A percentile compares a stretch with the other conserved stretches of the same genome.
Evolutionary conservation across 257 asterid genomes (phyloP).

Genomic region (Plantago elongata): DNA sequence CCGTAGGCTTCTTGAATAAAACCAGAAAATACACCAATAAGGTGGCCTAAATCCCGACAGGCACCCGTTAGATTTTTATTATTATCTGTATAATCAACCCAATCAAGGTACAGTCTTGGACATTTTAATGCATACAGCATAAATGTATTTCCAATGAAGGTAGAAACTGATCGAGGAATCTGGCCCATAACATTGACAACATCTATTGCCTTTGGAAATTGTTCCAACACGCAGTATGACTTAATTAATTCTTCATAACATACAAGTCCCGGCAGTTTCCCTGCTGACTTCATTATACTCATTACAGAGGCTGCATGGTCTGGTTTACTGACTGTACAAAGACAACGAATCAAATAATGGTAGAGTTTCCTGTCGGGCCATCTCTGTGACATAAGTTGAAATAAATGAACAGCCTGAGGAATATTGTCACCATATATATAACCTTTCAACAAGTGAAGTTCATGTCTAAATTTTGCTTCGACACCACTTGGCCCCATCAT

Average conservation of each 20-base stretch:
- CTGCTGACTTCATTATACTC: constrained; percentile 39
- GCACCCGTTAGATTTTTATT: constrained; percentile 30
- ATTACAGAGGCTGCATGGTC: constrained; percentile 42
- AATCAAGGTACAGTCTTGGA: constrained; percentile 31
- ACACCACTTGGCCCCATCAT: constrained; percentile 46
- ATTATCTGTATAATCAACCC: constrained; percentile 35
- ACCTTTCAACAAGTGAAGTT: constrained; percentile 49
- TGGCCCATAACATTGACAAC: constrained; percentile 53
- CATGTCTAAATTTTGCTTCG: constrained; percentile 31
- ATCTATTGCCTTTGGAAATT: constrained; percentile 42
- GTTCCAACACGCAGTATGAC: constrained; percentile 36
- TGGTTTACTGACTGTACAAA: constrained; percentile 43
- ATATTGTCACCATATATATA: constrained; percentile 37
- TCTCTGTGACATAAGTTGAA: constrained; percentile 33
- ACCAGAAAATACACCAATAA: constrained; percentile 60
- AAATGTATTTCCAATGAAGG: constrained; percentile 75
- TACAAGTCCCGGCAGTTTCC: constrained; percentile 46
- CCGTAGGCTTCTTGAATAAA: constrained; percentile 32
- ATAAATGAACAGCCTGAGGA: constrained; percentile 41
- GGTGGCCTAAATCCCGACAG: constrained; percentile 50
- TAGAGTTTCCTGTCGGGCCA: constrained; percentile 37
- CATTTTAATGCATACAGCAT: constrained; percentile 54
- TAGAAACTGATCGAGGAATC: constrained; percentile 54
- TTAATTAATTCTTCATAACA: constrained; percentile 80
- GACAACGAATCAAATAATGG: constrained; percentile 55